phyloP scores from a whole-genome alignment of 495 filamentous ascomycete genomes.

The Annulohypoxylon maeteangense region DNA sequence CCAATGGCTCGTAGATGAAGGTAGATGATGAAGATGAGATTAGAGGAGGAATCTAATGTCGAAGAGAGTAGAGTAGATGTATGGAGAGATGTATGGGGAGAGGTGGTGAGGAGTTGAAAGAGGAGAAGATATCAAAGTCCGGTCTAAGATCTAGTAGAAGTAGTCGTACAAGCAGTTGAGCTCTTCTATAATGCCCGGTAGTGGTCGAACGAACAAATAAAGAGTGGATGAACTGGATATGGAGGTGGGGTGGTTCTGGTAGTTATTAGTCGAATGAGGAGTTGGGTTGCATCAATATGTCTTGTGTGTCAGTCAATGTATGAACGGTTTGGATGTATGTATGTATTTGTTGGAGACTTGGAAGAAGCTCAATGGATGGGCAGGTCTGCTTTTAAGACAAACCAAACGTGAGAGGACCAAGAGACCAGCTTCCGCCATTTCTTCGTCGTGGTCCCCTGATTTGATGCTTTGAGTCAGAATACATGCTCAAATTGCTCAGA shows the following conservation, averaged over 20 bases:
- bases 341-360: constrained; percentile 34
- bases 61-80: constrained; percentile 16
- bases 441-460: constrained; percentile 25
- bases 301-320: constrained; percentile 16
- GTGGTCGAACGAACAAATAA: constrained; percentile 25
- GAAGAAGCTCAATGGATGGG: constrained; percentile 34
- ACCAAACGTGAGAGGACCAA: neutral
- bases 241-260: constrained; percentile 31
- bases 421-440: neutral
- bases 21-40: constrained; percentile 9
- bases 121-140: constrained; percentile 35
- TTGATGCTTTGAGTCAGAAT: constrained; percentile 37
- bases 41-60: constrained; percentile 1
- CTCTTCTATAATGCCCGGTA: neutral
- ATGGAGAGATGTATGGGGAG: constrained; percentile 7
- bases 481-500: constrained; percentile 27
- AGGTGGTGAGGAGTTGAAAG: constrained; percentile 4
- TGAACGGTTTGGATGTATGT: neutral
- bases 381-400: constrained; percentile 35
- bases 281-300: constrained; percentile 44
- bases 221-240: constrained; percentile 29
- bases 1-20: constrained; percentile 22
- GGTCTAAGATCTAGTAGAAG: constrained; percentile 25
- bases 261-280: constrained; percentile 35
- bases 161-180: constrained; percentile 30